Evolutionary conservation across 2,329 filamentous ascomycete genomes (phyloP).

Genomic region (Periconia digitata): DNA sequence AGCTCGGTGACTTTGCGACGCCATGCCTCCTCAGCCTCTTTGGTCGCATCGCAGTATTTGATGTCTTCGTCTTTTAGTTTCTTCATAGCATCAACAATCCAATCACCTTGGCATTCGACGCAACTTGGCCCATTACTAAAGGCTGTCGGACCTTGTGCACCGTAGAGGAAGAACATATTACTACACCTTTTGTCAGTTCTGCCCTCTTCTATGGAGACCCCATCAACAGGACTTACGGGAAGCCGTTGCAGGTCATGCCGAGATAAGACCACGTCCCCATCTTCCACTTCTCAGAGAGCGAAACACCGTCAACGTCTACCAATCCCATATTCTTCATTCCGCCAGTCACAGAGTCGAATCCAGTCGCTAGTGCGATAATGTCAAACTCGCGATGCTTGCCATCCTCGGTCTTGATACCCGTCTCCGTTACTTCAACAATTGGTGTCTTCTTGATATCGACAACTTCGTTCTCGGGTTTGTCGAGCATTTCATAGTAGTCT

Average conservation of each 20-base stretch:
- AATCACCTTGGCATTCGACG: slow-evolving; percentile 49
- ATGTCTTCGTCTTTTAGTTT: slow-evolving; percentile 42
- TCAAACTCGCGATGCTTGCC: slow-evolving; percentile 47
- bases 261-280: slow-evolving; percentile 45
- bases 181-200: slow-evolving; percentile 13
- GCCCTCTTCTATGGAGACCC: background rate
- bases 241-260: slow-evolving; percentile 45
- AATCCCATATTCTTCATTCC: slow-evolving; percentile 46
- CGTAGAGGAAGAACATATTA: slow-evolving; percentile 51
- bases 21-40: slow-evolving; percentile 48
- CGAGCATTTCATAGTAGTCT: slow-evolving; percentile 50
- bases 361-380: slow-evolving; percentile 49
- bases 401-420: slow-evolving; percentile 44
- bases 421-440: slow-evolving; percentile 42
- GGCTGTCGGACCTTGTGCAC: slow-evolving; percentile 50
- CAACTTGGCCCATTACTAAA: slow-evolving; percentile 51
- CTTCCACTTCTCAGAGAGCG: slow-evolving; percentile 46
- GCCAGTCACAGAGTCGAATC: slow-evolving; percentile 49
- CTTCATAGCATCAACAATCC: slow-evolving; percentile 48
- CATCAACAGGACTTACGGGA: slow-evolving; percentile 25
- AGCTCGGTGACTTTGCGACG: slow-evolving; percentile 43
- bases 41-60: slow-evolving; percentile 44
- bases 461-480: slow-evolving; percentile 46
- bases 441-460: slow-evolving; percentile 48
- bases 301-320: slow-evolving; percentile 40